These are phyloP conservation scores for Penicillium sp. DNA, from an alignment of 2,329 filamentous ascomycete species.

Conservation along the genomic window DNA sequence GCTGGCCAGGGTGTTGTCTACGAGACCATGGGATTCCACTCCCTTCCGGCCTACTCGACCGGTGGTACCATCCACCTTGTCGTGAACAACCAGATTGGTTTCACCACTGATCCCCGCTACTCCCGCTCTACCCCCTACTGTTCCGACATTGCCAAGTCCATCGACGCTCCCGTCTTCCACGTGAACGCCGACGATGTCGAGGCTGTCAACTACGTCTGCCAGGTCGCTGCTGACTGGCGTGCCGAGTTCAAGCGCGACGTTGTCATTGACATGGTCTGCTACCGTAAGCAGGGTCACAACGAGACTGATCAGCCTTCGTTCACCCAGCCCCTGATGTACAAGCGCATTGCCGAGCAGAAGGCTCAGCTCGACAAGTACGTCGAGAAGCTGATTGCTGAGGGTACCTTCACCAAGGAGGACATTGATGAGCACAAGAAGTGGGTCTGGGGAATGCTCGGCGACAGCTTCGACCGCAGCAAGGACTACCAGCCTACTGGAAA, in stretches of 20 bases:
- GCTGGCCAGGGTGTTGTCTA: constrained; percentile 97
- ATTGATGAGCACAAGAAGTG: constrained; percentile 99
- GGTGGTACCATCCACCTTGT: constrained; percentile 96
- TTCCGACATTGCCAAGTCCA: constrained; percentile 98
- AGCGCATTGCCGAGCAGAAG: constrained; percentile 83
- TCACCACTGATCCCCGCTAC: constrained; percentile 97
- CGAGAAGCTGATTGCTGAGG: constrained; percentile 83
- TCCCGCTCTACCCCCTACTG: constrained; percentile 97
- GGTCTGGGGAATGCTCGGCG: constrained; percentile 99
- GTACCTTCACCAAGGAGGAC: constrained; percentile 95
- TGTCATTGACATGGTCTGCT: constrained; percentile 97
- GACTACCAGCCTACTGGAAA: constrained; percentile 95
- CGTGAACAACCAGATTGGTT: constrained; percentile 99
- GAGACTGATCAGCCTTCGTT: constrained; percentile 99
- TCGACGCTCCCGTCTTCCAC: constrained; percentile 97
- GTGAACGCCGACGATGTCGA: constrained; percentile 98
- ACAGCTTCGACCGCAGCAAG: constrained; percentile 95
- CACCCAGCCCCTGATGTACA: constrained; percentile 99
- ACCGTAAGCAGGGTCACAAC: constrained; percentile 98
- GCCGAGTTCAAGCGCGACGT: constrained; percentile 98
- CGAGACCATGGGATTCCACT: constrained; percentile 97
- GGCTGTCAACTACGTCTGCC: constrained; percentile 96
- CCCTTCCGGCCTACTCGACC: constrained; percentile 91
- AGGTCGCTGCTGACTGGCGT: constrained; percentile 95
- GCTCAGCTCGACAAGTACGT: constrained; percentile 88